Evolutionary conservation across 164 flowering plant species (phyloP).

Genomic region (Aristolochia californica): DNA sequence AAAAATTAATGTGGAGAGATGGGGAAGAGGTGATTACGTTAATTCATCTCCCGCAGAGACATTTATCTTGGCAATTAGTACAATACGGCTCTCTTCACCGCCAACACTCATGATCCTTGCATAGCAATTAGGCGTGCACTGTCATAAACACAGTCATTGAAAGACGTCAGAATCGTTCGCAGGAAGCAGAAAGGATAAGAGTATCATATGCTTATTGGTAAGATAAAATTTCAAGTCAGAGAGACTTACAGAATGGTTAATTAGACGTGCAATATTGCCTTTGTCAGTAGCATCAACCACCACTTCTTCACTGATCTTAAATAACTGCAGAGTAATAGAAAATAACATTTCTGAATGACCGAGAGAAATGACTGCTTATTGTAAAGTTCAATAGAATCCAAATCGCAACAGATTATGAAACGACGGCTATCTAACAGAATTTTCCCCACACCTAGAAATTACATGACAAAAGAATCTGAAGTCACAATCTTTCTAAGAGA

Average conservation of each 20-base stretch:
- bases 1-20: too few relatives aligned
- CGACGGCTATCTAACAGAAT: too few relatives aligned
- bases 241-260: conserved; percentile 81
- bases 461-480: too few relatives aligned
- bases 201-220: not conserved
- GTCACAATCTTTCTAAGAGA: too few relatives aligned
- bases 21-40: conserved; percentile 40
- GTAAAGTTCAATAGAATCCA: too few relatives aligned
- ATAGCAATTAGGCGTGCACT: conserved; percentile 97
- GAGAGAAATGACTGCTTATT: too few relatives aligned
- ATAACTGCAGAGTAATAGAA: conserved; percentile 45
- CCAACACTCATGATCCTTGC: conserved; percentile 91
- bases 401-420: too few relatives aligned
- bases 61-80: conserved; percentile 79
- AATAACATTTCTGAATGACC: too few relatives aligned
- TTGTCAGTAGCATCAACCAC: conserved; percentile 89
- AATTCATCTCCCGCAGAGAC: conserved; percentile 85
- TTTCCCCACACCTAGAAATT: too few relatives aligned
- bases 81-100: conserved; percentile 67
- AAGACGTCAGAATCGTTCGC: too few relatives aligned
- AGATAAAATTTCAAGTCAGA: not conserved
- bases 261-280: conserved; percentile 91
- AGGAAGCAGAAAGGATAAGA: not conserved
- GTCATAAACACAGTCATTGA: conserved; percentile 12
- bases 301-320: conserved; percentile 88